Conservation (phyloP, 164 flowering plant species). For the Chimonanthus salicifolius region DNA sequence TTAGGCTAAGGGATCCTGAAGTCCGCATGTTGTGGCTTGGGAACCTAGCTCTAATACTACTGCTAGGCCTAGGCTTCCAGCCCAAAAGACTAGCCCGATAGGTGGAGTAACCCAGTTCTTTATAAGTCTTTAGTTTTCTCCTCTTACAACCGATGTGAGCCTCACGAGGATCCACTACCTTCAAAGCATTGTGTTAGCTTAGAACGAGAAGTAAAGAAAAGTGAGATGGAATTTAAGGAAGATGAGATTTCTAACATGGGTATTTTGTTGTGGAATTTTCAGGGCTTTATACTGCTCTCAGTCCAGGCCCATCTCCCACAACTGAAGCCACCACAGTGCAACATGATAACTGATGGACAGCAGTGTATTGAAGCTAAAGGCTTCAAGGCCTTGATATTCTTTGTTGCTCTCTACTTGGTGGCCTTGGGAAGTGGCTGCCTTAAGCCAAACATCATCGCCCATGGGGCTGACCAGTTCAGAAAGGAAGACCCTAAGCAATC, state of each 20-base stretch:
- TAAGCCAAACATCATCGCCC: constrained; percentile 90
- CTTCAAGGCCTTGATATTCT: constrained; percentile 45
- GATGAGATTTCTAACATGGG: neutral
- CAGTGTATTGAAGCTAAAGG: constrained; percentile 46
- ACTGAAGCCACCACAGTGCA: constrained; percentile 74
- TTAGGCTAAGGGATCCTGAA: too few relatives aligned
- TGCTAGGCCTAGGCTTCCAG: too few relatives aligned
- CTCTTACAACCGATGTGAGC: too few relatives aligned
- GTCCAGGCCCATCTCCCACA: constrained; percentile 90
- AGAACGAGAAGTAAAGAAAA: neutral
- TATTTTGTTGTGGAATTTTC: constrained; percentile 2
- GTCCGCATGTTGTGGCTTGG: too few relatives aligned
- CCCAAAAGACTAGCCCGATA: too few relatives aligned
- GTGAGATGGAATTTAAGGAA: neutral
- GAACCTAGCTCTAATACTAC: too few relatives aligned
- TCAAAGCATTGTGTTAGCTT: neutral
- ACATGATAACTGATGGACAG: constrained; percentile 29
- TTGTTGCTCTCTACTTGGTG: constrained; percentile 53
- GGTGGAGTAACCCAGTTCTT: too few relatives aligned
- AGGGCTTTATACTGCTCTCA: constrained; percentile 49
- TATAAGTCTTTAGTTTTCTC: too few relatives aligned
- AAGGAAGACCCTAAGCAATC: constrained; percentile 40
- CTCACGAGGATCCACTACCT: too few relatives aligned
- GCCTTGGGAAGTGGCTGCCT: constrained; percentile 94
- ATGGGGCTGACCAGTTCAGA: constrained; percentile 88